Evolutionary conservation across 106 monocot genomes (phyloP), one percentile per base, ranked within the genome.

Genomic region (Xerophyta viscosa): DNA sequence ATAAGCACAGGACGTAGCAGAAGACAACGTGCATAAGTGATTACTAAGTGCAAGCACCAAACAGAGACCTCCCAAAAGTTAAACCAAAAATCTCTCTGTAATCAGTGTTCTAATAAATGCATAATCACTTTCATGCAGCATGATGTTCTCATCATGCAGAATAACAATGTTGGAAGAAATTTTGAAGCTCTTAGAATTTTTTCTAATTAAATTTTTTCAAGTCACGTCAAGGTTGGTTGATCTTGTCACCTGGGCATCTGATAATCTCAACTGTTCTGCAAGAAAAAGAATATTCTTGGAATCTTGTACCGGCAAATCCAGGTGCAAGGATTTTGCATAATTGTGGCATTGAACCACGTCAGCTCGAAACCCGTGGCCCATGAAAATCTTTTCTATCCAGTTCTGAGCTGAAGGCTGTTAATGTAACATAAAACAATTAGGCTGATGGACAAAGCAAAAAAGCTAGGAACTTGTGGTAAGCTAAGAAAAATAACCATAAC

Each of bases 241-340:
- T 5, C 11, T 36, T 5, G 7, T 30, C 57, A 91, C 91, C 80
- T 91, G 81, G 3, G 71, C 71, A 72, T 91, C 91, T 65, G 91
- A 91, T 25, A 78, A 58, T 6, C 63, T 77, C 71, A 85, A 58
- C 60, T 91, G 91, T 46, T 66, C 70, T 29, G 91, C 84, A 25
- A 68, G 46, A 58, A 85, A 91, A 44, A 91, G 56, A n/a, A 75
- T 10, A 26, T 42, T 76, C 1, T 52, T 24, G 8, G 22, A 13
- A 42, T 58, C 56, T 58, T 31, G 61, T 13, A 36, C 29, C 43
- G 71, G 58, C 2, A 29, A 23, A 41, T 61, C 55, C 12, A 58
- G 52, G 27, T 57, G 58, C 57, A 78, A 12, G 17, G 51, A 60
- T 56, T 62, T 70, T 37, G 80, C 72, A 33, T 85, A 50, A 11